Percentiles rank a stretch among this genome's conserved stretches.
Conservation (phyloP, 2,329 filamentous ascomycete genomes). For the Tolypocladium cylindrosporum region DNA sequence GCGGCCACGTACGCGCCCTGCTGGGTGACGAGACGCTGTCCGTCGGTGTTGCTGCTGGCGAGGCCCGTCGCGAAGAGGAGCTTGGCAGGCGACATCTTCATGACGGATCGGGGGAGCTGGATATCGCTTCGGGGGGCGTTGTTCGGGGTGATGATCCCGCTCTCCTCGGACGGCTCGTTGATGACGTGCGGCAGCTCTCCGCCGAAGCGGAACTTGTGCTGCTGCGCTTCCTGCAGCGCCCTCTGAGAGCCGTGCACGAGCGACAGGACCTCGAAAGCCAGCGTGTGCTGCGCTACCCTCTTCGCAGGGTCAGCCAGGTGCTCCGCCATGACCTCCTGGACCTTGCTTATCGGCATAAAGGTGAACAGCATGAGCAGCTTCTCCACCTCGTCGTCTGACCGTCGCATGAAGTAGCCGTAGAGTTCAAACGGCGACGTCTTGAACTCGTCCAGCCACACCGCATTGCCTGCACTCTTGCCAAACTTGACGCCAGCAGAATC, state of each 20-base stretch:
- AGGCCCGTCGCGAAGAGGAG: constrained; percentile 53
- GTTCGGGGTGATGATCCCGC: constrained; percentile 28
- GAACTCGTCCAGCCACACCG: constrained; percentile 79
- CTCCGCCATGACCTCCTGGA: constrained; percentile 55
- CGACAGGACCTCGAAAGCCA: constrained; percentile 74
- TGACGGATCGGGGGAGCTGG: constrained; percentile 46
- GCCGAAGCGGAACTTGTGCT: constrained; percentile 41
- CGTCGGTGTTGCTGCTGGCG: constrained; percentile 44
- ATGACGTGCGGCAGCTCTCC: constrained; percentile 18
- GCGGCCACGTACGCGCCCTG: constrained; percentile 53
- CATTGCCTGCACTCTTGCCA: constrained; percentile 90
- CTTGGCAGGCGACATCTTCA: constrained; percentile 45
- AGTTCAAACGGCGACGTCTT: constrained; percentile 78
- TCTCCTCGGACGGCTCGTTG: constrained; percentile 17
- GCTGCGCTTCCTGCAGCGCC: constrained; percentile 51
- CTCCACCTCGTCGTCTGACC: constrained; percentile 72
- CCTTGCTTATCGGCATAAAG: constrained; percentile 65
- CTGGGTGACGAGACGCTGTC: constrained; percentile 43
- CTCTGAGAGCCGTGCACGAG: constrained; percentile 63
- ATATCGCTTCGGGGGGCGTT: constrained; percentile 44
- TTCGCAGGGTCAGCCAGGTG: constrained; percentile 60
- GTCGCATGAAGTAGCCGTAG: constrained; percentile 82
- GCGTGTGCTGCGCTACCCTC: constrained; percentile 69
- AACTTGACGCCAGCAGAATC: constrained; percentile 82
- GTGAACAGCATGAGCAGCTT: constrained; percentile 82